These are phyloP conservation scores for Botryobasidium botryosum DNA, from an alignment of 768 basidiomycete species.

Conservation along the genomic window DNA sequence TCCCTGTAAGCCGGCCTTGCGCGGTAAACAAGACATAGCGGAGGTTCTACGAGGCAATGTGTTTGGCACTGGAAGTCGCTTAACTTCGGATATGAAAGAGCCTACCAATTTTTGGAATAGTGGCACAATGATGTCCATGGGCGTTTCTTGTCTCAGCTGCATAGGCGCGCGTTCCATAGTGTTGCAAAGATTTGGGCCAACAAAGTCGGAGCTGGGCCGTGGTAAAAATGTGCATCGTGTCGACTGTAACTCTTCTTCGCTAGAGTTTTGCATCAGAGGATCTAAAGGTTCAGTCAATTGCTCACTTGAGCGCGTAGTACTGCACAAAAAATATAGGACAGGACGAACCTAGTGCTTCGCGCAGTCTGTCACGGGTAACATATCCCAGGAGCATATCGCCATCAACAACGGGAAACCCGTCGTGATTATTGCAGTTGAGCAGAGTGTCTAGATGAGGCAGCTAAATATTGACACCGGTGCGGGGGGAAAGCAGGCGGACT, in stretches of 20 bases:
- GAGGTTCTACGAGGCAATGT: slow-evolving; percentile 32
- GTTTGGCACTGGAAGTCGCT: not conserved
- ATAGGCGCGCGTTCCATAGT: slow-evolving; percentile 33
- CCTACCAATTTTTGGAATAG: slow-evolving; percentile 59
- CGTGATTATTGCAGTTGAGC: slow-evolving; percentile 30
- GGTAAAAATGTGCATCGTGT: slow-evolving; percentile 1
- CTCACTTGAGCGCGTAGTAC: not conserved
- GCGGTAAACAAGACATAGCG: slow-evolving; percentile 52
- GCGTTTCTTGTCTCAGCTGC: slow-evolving; percentile 49
- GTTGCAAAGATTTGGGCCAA: slow-evolving; percentile 19
- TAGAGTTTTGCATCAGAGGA: not conserved
- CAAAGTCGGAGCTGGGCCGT: not conserved
- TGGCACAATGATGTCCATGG: slow-evolving; percentile 50
- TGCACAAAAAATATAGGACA: not conserved
- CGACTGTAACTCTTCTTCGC: slow-evolving; percentile 9
- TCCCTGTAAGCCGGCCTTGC: slow-evolving; percentile 38
- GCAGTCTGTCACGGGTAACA: slow-evolving; percentile 38
- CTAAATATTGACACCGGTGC: not conserved
- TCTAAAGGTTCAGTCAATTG: slow-evolving; percentile 15
- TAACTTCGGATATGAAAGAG: slow-evolving; percentile 6
- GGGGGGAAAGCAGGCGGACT: slow-evolving; percentile 2
- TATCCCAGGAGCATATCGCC: slow-evolving; percentile 38
- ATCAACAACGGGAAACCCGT: slow-evolving; percentile 49
- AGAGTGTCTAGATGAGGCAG: slow-evolving; percentile 22
- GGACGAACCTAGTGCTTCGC: slow-evolving; percentile 21